Percentiles rank a stretch among this genome's conserved stretches.
phyloP scores from a whole-genome alignment of 805 yeast genomes.

The Cyberlindnera japonica region DNA sequence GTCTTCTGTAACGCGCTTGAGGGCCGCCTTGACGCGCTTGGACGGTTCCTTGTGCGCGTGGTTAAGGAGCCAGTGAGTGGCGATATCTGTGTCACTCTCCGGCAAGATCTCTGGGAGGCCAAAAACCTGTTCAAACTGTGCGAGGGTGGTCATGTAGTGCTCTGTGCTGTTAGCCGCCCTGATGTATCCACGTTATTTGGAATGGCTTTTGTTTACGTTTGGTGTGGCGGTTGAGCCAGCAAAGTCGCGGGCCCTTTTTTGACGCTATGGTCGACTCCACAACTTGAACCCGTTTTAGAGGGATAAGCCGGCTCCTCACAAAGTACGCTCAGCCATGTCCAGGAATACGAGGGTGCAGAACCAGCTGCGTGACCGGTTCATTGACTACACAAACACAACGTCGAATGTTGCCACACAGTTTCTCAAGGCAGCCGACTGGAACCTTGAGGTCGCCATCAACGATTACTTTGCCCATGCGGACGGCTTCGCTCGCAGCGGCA shows the following conservation, averaged over 20 bases:
- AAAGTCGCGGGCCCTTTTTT: too few relatives aligned
- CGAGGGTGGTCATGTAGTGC: neutral
- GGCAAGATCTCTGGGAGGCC: conserved; percentile 16
- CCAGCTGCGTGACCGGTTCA: conserved; percentile 28
- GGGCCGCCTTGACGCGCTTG: conserved; percentile 21
- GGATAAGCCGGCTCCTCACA: neutral
- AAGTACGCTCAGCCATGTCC: conserved; percentile 15
- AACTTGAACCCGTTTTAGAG: neutral
- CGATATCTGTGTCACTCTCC: conserved; percentile 22
- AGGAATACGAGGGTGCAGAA: conserved; percentile 19
- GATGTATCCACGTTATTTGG: neutral
- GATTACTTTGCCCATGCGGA: conserved; percentile 23
- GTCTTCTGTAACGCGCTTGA: conserved; percentile 14
- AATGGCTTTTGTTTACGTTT: conserved; percentile 4
- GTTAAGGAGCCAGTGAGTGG: conserved; percentile 23
- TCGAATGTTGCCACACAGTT: conserved; percentile 24
- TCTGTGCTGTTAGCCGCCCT: conserved; percentile 1
- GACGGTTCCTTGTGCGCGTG: conserved; percentile 25
- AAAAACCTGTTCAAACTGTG: conserved; percentile 15
- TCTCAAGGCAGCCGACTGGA: conserved; percentile 21
- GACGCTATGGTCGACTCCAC: neutral
- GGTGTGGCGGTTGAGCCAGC: too few relatives aligned
- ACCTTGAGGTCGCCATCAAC: conserved; percentile 28
- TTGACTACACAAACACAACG: conserved; percentile 27
- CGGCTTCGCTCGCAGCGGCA: conserved; percentile 9